Conservation (phyloP, 371 early-diverging fungal genomes). For the Mucor velutinosus region DNA sequence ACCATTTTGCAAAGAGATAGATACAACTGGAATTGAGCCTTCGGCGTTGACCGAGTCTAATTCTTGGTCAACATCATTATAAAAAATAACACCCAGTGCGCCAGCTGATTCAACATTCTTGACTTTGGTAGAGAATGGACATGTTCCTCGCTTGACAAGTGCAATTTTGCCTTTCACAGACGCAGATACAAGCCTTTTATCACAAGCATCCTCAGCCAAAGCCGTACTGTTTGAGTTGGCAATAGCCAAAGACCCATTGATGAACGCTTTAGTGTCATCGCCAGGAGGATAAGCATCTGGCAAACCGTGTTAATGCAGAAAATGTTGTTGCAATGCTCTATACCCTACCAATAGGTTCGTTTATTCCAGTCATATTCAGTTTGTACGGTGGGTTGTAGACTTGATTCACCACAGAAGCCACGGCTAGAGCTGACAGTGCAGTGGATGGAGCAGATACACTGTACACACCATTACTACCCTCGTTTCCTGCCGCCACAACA, state of each 20-base stretch:
- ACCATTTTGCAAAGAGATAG: constrained; percentile 22
- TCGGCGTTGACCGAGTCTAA: constrained; percentile 10
- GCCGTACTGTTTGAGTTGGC: neutral
- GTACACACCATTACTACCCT: constrained; percentile 50
- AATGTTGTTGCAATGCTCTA: neutral
- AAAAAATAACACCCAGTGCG: constrained; percentile 47
- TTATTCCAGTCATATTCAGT: neutral
- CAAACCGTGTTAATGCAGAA: neutral
- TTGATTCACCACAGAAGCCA: constrained; percentile 61
- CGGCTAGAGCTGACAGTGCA: constrained; percentile 43
- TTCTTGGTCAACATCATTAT: constrained; percentile 32
- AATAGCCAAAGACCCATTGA: neutral
- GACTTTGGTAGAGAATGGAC: constrained; percentile 57
- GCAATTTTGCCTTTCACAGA: constrained; percentile 41
- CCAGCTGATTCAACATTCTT: constrained; percentile 42
- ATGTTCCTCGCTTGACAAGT: constrained; percentile 55
- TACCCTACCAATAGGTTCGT: neutral
- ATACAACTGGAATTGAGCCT: constrained; percentile 17
- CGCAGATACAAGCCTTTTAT: constrained; percentile 12
- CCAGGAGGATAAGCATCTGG: neutral
- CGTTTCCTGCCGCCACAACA: constrained; percentile 60
- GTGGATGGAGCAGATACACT: constrained; percentile 46
- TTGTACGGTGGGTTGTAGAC: neutral
- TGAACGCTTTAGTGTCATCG: neutral
- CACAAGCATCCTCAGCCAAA: constrained; percentile 14